These are phyloP conservation scores for Ailanthus altissimus DNA, from an alignment of 345 rosid genomes.

Conservation along the genomic window DNA sequence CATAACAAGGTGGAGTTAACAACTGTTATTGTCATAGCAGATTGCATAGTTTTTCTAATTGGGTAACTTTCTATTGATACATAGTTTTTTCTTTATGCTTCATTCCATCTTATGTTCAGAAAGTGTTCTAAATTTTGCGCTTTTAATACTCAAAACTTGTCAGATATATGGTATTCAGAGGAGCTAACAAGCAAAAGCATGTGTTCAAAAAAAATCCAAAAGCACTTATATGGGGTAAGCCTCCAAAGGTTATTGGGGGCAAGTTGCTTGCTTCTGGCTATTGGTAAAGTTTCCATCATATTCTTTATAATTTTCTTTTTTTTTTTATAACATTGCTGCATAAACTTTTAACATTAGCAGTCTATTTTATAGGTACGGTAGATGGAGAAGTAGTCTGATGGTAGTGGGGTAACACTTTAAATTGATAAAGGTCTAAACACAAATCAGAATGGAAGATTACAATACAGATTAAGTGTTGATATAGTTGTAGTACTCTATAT, in stretches of 20 bases:
- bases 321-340: background rate
- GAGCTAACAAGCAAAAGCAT: slow-evolving; percentile 94
- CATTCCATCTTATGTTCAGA: background rate
- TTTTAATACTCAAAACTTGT: slow-evolving; percentile 3
- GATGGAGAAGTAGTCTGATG: background rate
- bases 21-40: slow-evolving; percentile 50
- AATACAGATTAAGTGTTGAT: background rate
- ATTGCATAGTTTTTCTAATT: slow-evolving; percentile 62
- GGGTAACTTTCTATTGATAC: slow-evolving; percentile 55
- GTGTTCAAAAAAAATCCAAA: slow-evolving; percentile 82
- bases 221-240: slow-evolving; percentile 78
- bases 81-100: slow-evolving; percentile 10
- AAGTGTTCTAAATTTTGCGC: background rate
- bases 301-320: background rate
- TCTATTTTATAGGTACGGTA: background rate
- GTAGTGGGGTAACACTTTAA: background rate
- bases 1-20: slow-evolving; percentile 71
- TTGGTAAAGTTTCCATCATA: slow-evolving; percentile 53
- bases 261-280: slow-evolving; percentile 94
- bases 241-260: slow-evolving; percentile 83
- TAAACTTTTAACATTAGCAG: background rate
- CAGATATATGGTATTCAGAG: slow-evolving; percentile 87
- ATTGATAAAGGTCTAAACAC: slow-evolving; percentile 5
- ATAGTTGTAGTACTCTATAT: background rate
- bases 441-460: background rate